Percentiles rank a stretch among this genome's conserved stretches.
Evolutionary conservation across 2,329 filamentous ascomycete genomes (phyloP).

Genomic region (Verticillium tricorpus): DNA sequence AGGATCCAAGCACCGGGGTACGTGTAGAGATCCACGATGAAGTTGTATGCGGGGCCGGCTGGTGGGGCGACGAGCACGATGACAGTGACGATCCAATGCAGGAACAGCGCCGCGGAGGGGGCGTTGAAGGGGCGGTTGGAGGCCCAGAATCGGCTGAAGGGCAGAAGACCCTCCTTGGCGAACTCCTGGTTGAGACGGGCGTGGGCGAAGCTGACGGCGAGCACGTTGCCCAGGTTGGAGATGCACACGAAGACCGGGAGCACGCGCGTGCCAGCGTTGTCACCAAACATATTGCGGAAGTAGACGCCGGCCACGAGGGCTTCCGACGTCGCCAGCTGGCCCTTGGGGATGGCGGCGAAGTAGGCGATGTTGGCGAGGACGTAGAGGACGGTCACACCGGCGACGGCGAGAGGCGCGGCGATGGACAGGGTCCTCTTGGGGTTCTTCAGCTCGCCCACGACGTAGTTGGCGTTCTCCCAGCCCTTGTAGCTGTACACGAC

Average conservation of each 20-base stretch:
- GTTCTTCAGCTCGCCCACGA: constrained; percentile 52
- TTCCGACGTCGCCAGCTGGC: constrained; percentile 51
- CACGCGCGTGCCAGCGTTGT: constrained; percentile 42
- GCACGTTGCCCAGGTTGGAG: constrained; percentile 57
- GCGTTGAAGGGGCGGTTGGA: constrained; percentile 65
- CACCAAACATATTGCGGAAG: constrained; percentile 58
- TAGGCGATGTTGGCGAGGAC: constrained; percentile 62
- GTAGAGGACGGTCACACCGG: constrained; percentile 55
- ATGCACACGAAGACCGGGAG: constrained; percentile 55
- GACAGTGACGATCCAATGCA: constrained; percentile 63
- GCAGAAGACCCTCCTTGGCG: constrained; percentile 65
- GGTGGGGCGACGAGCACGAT: constrained; percentile 64
- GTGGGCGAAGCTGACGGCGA: constrained; percentile 57
- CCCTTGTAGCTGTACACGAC: constrained; percentile 60
- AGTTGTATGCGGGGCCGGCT: constrained; percentile 64
- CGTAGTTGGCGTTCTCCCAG: constrained; percentile 62
- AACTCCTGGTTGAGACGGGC: constrained; percentile 60
- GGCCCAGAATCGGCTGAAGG: constrained; percentile 63
- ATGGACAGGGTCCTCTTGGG: constrained; percentile 49
- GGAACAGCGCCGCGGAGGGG: constrained; percentile 55
- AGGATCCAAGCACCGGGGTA: constrained; percentile 53
- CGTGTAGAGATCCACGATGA: constrained; percentile 50
- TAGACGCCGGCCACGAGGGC: constrained; percentile 58
- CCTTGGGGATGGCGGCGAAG: constrained; percentile 57
- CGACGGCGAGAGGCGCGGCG: constrained; percentile 54